Evolutionary conservation across 140 eudicot species (phyloP).

Genomic region (Bidens hawaiensis): DNA sequence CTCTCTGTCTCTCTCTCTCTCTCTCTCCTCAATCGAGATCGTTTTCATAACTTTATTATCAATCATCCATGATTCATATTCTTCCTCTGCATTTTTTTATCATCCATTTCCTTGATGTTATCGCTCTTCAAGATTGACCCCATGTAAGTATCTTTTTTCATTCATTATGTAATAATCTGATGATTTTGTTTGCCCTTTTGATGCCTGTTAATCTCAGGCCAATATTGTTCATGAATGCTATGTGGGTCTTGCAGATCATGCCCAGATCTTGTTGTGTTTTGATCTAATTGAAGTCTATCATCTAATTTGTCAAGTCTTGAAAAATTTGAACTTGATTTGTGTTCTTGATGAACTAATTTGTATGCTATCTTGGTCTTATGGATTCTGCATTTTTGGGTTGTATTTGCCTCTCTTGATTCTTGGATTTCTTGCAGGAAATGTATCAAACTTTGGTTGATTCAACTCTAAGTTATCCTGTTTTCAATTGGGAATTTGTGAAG

Average conservation of each 20-base stretch:
- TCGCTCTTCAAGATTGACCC: slow-evolving; percentile 14
- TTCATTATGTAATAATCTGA: background rate
- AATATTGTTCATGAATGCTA: slow-evolving; percentile 28
- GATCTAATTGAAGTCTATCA: slow-evolving; percentile 19
- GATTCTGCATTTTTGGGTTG: background rate
- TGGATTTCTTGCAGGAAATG: slow-evolving; percentile 28
- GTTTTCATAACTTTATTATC: slow-evolving; percentile 26
- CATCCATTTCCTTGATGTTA: slow-evolving; percentile 1
- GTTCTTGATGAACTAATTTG: background rate
- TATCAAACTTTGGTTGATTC: slow-evolving; percentile 23
- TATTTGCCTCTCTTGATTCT: slow-evolving; percentile 10
- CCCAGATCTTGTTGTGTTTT: slow-evolving; percentile 49
- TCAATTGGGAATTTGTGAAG: slow-evolving; percentile 1
- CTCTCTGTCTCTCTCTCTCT: slow-evolving; percentile 14
- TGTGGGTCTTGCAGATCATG: slow-evolving; percentile 49
- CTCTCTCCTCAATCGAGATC: slow-evolving; percentile 22
- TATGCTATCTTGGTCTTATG: background rate
- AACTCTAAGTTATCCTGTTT: background rate
- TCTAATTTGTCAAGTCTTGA: no score
- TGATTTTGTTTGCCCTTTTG: background rate
- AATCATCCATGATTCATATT: slow-evolving; percentile 21
- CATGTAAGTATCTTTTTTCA: slow-evolving; percentile 31
- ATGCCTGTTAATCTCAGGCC: slow-evolving; percentile 19
- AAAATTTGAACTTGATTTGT: slow-evolving; percentile 5
- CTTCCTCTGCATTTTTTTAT: slow-evolving; percentile 15